phyloP scores from a whole-genome alignment of 1,284 basidiomycete species.

The Cryptococcus sp. region DNA sequence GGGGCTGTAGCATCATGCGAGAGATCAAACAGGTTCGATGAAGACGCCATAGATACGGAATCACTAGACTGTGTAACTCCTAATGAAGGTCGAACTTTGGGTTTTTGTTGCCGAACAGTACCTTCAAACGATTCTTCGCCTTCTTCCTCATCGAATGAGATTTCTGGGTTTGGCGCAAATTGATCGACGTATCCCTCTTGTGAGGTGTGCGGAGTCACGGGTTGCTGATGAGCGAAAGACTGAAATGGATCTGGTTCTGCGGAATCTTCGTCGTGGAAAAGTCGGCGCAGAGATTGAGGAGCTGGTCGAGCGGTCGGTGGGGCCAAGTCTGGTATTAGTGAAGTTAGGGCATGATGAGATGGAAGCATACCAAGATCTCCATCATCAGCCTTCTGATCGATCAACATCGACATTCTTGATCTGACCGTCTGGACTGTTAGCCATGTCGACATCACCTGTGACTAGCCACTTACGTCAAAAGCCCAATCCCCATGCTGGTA shows the following conservation, averaged over 20 bases:
- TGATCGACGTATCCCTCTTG: conserved; percentile 20
- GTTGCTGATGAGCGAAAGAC: conserved; percentile 37
- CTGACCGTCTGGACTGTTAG: conserved; percentile 32
- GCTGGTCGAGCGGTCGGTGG: conserved; percentile 30
- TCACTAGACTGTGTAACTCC: neutral
- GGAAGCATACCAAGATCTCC: conserved; percentile 15
- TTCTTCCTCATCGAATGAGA: conserved; percentile 1
- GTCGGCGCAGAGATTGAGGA: conserved; percentile 44
- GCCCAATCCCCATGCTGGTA: conserved; percentile 41
- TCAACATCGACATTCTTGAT: conserved; percentile 39
- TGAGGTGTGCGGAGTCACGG: conserved; percentile 22
- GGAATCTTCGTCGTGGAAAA: conserved; percentile 47
- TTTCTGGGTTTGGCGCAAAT: conserved; percentile 12
- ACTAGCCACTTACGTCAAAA: conserved; percentile 36
- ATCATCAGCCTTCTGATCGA: conserved; percentile 25
- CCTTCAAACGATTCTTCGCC: neutral
- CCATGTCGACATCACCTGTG: neutral
- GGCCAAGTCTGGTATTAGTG: conserved; percentile 11
- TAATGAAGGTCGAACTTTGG: neutral
- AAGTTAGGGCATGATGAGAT: conserved; percentile 1
- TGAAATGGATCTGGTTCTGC: conserved; percentile 42
- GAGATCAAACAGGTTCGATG: neutral
- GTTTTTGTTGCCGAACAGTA: neutral
- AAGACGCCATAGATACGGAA: neutral
- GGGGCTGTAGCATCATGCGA: neutral